Evolutionary conservation across 1,284 basidiomycete genomes (phyloP), one percentile per base, ranked within the genome.

Genomic region (Sporisorium sorghi): DNA sequence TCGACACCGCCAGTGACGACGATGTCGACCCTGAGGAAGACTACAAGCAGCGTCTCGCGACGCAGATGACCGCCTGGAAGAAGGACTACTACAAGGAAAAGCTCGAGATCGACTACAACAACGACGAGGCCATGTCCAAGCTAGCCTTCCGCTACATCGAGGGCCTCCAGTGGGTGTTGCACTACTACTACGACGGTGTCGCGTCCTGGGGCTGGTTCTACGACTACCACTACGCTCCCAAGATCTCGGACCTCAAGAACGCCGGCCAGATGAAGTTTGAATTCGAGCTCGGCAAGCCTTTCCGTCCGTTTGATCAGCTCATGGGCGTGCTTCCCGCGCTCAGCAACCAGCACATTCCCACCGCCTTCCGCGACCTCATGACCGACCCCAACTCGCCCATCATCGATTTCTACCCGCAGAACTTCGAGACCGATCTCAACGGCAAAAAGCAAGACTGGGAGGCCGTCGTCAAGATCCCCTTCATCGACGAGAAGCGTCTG

Each of bases 361-460:
- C 84, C 23, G 93, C 94, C 0, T 98, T 92, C 86, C 82, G 94
- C 90, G 93, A 97, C 70, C 87, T 99, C 43, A 97, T 99, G 95
- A 90, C 88, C 68, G 90, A 92, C 77, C 86, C 90, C 5, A 90
- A 89, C 64, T 99, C 96, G 5, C 90, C 93, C 0, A 97, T 99
- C 79, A 85, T 93, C 56, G 93, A 97, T 83, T 99, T 99, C 86
- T 99, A 99, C 84, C 97, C 97, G 0, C 76, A 87, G 15, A 90
- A 93, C 56, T 99, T 98, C 77, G 94, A 93, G 75, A 90, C 90
- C 73, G 97, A 99, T 86, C 86, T 97, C 82, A 99, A 99, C 81
- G 97, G 97, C 51, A 99, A 99, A 88, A 99, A 96, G 85, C 90
- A 92, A 79, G 95, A 97, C 35, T 99, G 97, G 97, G 97, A 99